Evolutionary conservation across 2,329 filamentous ascomycete species (phyloP).

Genomic region (Claviceps sp.): DNA sequence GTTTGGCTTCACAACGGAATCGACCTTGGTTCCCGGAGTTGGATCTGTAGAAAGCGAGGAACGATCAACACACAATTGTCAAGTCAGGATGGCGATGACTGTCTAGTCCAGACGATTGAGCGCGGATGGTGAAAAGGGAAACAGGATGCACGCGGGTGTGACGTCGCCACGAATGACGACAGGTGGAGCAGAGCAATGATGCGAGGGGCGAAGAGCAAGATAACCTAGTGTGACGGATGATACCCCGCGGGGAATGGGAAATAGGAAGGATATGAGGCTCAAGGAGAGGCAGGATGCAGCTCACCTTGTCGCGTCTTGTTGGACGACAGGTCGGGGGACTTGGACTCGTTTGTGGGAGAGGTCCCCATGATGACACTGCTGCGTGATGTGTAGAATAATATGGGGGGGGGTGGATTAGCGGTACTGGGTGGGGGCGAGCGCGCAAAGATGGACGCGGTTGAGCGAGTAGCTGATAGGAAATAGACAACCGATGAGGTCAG

Average conservation of each 20-base stretch:
- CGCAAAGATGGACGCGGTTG: constrained; percentile 11
- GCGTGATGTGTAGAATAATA: constrained; percentile 26
- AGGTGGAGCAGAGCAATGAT: not conserved
- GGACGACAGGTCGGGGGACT: constrained; percentile 34
- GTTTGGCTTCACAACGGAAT: constrained; percentile 34
- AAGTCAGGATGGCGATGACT: constrained; percentile 6
- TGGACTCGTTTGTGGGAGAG: constrained; percentile 29
- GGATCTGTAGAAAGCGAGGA: constrained; percentile 20
- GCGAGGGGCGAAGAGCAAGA: constrained; percentile 2
- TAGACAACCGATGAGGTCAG: constrained; percentile 25
- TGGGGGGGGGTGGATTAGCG: not conserved
- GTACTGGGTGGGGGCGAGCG: constrained; percentile 13
- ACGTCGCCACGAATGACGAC: constrained; percentile 2
- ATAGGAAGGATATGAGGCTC: constrained; percentile 2
- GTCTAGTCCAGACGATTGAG: not conserved
- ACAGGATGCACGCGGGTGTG: not conserved
- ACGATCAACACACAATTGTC: constrained; percentile 8
- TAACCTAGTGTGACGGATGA: not conserved
- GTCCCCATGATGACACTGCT: constrained; percentile 35
- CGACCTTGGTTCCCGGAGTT: constrained; percentile 32
- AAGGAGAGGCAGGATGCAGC: constrained; percentile 14
- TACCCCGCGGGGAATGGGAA: not conserved
- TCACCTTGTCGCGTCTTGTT: constrained; percentile 31
- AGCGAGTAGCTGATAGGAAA: constrained; percentile 12
- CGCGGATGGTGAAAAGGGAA: not conserved